Evolutionary conservation across 768 basidiomycete species (phyloP).

Genomic region (Phaffia australis): DNA sequence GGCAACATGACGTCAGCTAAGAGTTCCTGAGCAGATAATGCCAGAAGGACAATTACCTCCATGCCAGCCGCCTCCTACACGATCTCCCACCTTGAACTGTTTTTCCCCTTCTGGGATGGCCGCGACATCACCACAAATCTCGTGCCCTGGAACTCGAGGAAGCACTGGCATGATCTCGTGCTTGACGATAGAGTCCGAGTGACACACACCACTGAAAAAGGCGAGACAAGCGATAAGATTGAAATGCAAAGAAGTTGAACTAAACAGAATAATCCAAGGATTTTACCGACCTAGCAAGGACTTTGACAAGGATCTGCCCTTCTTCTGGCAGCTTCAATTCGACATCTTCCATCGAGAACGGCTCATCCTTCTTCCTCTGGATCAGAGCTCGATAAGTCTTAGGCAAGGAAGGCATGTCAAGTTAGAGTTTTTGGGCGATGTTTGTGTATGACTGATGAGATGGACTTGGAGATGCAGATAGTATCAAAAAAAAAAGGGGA

Average conservation of each 20-base stretch:
- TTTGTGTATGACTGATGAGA: no score
- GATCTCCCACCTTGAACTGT: conserved; percentile 30
- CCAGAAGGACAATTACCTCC: not conserved
- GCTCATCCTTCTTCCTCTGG: conserved; percentile 4
- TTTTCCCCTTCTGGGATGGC: conserved; percentile 27
- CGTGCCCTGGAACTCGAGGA: conserved; percentile 26
- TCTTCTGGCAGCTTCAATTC: conserved; percentile 27
- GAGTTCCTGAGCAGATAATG: not conserved
- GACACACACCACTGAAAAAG: conserved; percentile 15
- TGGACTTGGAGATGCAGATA: no score
- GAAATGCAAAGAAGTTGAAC: no score
- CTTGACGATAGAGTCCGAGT: conserved; percentile 20
- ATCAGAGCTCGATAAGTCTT: conserved; percentile 28
- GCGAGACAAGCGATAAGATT: not conserved
- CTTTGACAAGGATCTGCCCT: conserved; percentile 27
- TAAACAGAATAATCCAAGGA: not conserved
- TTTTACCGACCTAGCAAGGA: conserved; percentile 2
- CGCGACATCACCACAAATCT: conserved; percentile 29
- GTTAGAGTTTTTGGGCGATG: not conserved
- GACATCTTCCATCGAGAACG: conserved; percentile 23
- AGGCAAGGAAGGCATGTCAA: conserved; percentile 16
- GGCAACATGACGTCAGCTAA: not conserved
- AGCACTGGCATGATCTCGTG: conserved; percentile 17
- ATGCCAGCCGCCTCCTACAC: conserved; percentile 30
- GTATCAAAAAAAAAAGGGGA: no score